Evolutionary conservation across 2,329 filamentous ascomycete species (phyloP).

Genomic region (Fonsecaea monophora): DNA sequence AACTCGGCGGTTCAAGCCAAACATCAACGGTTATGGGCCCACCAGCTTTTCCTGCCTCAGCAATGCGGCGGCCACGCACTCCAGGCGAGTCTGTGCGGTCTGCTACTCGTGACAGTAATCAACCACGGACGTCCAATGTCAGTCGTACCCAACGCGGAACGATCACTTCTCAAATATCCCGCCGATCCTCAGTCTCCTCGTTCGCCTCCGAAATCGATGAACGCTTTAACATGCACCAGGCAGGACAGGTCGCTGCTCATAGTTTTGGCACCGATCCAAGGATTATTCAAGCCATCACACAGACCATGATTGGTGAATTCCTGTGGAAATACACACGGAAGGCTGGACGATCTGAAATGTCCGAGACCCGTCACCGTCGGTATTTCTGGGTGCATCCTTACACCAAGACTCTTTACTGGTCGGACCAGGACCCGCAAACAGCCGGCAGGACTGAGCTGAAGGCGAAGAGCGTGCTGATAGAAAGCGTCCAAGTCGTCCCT

Average conservation of each 20-base stretch:
- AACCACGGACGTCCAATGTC: slow-evolving; percentile 56
- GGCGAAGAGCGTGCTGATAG: slow-evolving; percentile 90
- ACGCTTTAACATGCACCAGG: slow-evolving; percentile 77
- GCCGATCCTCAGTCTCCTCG: slow-evolving; percentile 88
- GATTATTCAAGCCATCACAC: slow-evolving; percentile 98
- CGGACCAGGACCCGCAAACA: slow-evolving; percentile 81
- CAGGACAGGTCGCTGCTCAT: slow-evolving; percentile 61
- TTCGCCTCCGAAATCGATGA: slow-evolving; percentile 94
- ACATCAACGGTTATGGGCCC: slow-evolving; percentile 72
- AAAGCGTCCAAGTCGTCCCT: slow-evolving; percentile 86
- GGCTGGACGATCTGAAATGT: slow-evolving; percentile 85
- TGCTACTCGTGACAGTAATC: slow-evolving; percentile 62
- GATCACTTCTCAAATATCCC: slow-evolving; percentile 55
- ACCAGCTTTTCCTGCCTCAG: slow-evolving; percentile 81
- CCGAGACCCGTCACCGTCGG: slow-evolving; percentile 84
- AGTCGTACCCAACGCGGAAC: slow-evolving; percentile 43
- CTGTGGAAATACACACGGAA: slow-evolving; percentile 99
- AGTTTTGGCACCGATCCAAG: slow-evolving; percentile 86
- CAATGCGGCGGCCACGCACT: slow-evolving; percentile 68
- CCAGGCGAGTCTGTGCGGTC: slow-evolving; percentile 61
- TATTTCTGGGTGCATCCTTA: slow-evolving; percentile 99
- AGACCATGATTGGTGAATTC: slow-evolving; percentile 99
- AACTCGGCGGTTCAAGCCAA: slow-evolving; percentile 19
- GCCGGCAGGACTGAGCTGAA: slow-evolving; percentile 78
- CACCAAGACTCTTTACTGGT: slow-evolving; percentile 96